Percentiles rank a stretch among this genome's conserved stretches.
Conservation (phyloP, 208 protist genomes). For the Wallacemonas sp. region DNA sequence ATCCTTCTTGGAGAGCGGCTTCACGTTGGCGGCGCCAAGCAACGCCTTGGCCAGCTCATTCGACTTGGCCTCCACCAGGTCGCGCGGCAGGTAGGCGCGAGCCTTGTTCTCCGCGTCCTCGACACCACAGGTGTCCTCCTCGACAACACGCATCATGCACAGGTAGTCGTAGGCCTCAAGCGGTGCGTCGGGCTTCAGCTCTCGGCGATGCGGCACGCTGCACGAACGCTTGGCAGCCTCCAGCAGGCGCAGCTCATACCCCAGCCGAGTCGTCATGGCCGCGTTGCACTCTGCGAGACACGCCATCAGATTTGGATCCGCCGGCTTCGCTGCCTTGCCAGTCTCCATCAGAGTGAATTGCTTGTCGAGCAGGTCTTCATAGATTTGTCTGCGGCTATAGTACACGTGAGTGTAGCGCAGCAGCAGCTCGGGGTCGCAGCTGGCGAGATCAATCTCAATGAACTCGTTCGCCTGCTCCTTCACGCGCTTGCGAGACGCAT, state of each 20-base stretch:
- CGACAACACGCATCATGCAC: slow-evolving; percentile 91
- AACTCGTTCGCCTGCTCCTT: slow-evolving; percentile 90
- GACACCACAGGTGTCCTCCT: slow-evolving; percentile 65
- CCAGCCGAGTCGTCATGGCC: slow-evolving; percentile 41
- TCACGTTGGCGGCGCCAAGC: slow-evolving; percentile 21
- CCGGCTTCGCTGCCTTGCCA: slow-evolving; percentile 62
- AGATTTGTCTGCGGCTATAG: slow-evolving; percentile 76
- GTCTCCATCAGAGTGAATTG: slow-evolving; percentile 83
- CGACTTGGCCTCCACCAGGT: slow-evolving; percentile 57
- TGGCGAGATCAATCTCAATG: slow-evolving; percentile 85
- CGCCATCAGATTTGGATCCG: slow-evolving; percentile 52
- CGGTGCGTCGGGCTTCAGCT: slow-evolving; percentile 65
- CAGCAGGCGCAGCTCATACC: slow-evolving; percentile 63
- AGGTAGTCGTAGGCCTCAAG: slow-evolving; percentile 78
- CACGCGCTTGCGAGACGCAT: slow-evolving; percentile 77
- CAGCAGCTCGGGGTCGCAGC: slow-evolving; percentile 82
- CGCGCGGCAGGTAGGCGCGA: slow-evolving; percentile 66
- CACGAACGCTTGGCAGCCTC: slow-evolving; percentile 56
- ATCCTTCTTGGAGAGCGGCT: slow-evolving; percentile 68
- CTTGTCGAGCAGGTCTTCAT: slow-evolving; percentile 76
- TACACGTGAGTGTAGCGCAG: slow-evolving; percentile 87
- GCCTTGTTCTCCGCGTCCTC: slow-evolving; percentile 80
- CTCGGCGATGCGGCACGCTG: slow-evolving; percentile 58
- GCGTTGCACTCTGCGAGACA: slow-evolving; percentile 62
- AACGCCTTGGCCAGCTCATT: slow-evolving; percentile 50